Base-by-base conservation (phyloP, 2,329 filamentous ascomycete genomes). In the Corinectria fuckeliana region DNA sequence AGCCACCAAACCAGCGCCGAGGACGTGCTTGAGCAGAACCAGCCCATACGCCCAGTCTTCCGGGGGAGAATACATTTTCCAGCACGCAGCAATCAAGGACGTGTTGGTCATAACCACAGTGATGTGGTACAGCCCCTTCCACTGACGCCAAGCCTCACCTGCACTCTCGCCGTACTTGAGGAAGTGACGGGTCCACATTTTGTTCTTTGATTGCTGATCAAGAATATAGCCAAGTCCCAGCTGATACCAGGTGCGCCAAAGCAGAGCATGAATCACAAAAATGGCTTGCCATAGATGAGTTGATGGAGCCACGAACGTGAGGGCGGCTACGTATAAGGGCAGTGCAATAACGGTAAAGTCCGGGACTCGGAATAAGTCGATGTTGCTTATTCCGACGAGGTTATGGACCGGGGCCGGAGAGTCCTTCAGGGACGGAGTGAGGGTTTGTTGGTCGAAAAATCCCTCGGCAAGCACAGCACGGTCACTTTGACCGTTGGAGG, bases 121-220 rank as follows among this genome's bases (percentile, higher is more conserved):
- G 66, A 98, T 82, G 74, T 99, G 92, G 71, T 97, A 97, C 71
- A 96, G 87, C 28, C 91, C 92, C 78, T 97, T 98, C 95, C 95
- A 99, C 75, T 99, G 94, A 56, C 90, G 88, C 95, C 95, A 99
- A 4, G 94, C 94, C 77, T 98, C 95, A 61, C 90, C 89, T 3
- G 89, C 89, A 61, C 86, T 93, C 75, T 98, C 95, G 62, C 95
- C 95, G 71, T 90, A 97, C 76, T 99, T 99, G 78, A 99, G 86
- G 73, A 98, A 99, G 79, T 99, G 95, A 23, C 95, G 88, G 14
- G 94, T 98, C 92, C 95, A 98, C 76, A 91, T 88, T 80, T 98
- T 98, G 77, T 89, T 87, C 71, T 90, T 89, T 18, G 94, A 97
- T 76, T 99, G 95, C 55, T 86, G 84, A 69, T 92, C 88, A 47